Conservation (phyloP, 805 yeast genomes). For the Kluyveromyces nonfermentans region DNA sequence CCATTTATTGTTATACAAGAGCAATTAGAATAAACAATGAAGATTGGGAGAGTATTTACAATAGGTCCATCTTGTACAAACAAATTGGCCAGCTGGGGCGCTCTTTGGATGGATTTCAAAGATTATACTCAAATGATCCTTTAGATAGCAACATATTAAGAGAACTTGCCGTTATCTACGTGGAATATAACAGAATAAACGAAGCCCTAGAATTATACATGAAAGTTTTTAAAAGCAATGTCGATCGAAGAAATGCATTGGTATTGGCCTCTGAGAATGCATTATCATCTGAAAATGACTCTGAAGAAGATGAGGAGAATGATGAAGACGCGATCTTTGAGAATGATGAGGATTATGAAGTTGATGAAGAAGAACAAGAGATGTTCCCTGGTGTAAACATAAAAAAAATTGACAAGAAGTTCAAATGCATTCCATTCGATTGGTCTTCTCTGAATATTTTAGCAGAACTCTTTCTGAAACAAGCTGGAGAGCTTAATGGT, state of each 20-base stretch:
- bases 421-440: conserved; percentile 48
- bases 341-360: conserved; percentile 11
- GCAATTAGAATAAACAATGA: conserved; percentile 45
- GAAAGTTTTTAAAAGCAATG: conserved; percentile 53
- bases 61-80: conserved; percentile 58
- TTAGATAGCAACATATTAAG: conserved; percentile 49
- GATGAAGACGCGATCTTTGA: conserved; percentile 8
- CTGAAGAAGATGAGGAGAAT: conserved; percentile 15
- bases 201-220: conserved; percentile 71
- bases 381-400: conserved; percentile 23
- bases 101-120: conserved; percentile 66
- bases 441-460: conserved; percentile 87
- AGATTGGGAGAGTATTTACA: conserved; percentile 47
- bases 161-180: conserved; percentile 46
- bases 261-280: conserved; percentile 24
- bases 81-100: conserved; percentile 58
- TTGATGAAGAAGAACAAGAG: conserved; percentile 17
- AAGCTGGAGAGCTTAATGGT: conserved; percentile 46
- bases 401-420: conserved; percentile 22
- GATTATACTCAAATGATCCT: conserved; percentile 47
- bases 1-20: conserved; percentile 65
- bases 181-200: conserved; percentile 45
- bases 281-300: conserved; percentile 25
- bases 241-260: conserved; percentile 31
- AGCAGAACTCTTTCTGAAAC: conserved; percentile 63